These are phyloP conservation scores for Candida pseudofarinosa DNA, from an alignment of 805 yeast genomes.

Conservation along the genomic window DNA sequence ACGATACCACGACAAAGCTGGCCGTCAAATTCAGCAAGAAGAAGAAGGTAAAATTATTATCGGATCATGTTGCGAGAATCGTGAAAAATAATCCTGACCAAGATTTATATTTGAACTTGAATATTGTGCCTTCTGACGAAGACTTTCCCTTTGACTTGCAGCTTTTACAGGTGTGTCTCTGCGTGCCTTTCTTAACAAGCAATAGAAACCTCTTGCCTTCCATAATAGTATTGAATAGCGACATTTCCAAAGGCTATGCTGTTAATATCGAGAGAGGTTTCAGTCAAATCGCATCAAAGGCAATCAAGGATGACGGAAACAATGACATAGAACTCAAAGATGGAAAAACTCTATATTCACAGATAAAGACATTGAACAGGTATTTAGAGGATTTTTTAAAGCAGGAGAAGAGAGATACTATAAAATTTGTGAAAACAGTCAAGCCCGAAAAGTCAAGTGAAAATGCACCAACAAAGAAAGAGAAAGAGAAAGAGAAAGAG, in stretches of 20 bases:
- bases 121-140: slow-evolving; percentile 60
- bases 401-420: slow-evolving; percentile 55
- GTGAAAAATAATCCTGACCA: slow-evolving; percentile 17
- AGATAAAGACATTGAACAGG: slow-evolving; percentile 51
- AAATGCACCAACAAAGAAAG: not conserved
- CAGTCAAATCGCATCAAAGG: slow-evolving; percentile 34
- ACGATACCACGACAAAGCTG: not conserved
- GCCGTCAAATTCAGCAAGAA: slow-evolving; percentile 2
- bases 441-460: not conserved
- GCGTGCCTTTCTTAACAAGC: slow-evolving; percentile 57
- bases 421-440: slow-evolving; percentile 49
- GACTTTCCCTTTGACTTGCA: slow-evolving; percentile 67
- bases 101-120: slow-evolving; percentile 38
- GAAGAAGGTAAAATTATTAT: slow-evolving; percentile 10
- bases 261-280: slow-evolving; percentile 67
- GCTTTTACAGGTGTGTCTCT: slow-evolving; percentile 47
- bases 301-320: slow-evolving; percentile 17
- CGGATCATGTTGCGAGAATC: slow-evolving; percentile 11
- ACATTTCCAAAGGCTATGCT: slow-evolving; percentile 66
- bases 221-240: slow-evolving; percentile 57
- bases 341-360: slow-evolving; percentile 51
- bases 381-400: slow-evolving; percentile 56
- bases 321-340: slow-evolving; percentile 32
- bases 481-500: not conserved
- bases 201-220: slow-evolving; percentile 39